Evolutionary conservation across 2,329 filamentous ascomycete species (phyloP).

Genomic region (Berkeleyomyces rouxiae): DNA sequence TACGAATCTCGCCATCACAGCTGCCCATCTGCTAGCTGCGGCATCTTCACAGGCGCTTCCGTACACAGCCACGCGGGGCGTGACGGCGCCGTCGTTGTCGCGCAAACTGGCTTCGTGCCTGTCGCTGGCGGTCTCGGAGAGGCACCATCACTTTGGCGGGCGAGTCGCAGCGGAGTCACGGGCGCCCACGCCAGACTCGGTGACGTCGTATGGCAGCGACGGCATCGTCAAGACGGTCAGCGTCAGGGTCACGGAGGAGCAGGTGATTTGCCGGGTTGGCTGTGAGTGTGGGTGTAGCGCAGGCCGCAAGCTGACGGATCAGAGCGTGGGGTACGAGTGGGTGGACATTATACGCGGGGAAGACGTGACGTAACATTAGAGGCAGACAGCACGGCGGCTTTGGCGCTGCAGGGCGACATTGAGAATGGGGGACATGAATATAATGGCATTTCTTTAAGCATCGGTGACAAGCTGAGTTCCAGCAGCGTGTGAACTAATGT

Average conservation of each 20-base stretch:
- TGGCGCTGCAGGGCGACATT: not conserved
- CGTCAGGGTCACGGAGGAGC: slow-evolving; percentile 13
- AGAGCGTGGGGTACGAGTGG: slow-evolving; percentile 1
- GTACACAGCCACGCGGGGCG: not conserved
- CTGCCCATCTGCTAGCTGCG: slow-evolving; percentile 21
- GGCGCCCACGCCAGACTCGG: not conserved
- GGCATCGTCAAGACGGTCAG: slow-evolving; percentile 13
- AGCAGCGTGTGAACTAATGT: not conserved
- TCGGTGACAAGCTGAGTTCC: not conserved
- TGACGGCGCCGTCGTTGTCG: slow-evolving; percentile 18
- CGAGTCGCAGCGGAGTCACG: not conserved
- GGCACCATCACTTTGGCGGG: not conserved
- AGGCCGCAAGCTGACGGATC: slow-evolving; percentile 4
- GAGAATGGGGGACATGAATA: not conserved
- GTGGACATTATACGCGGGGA: slow-evolving; percentile 2
- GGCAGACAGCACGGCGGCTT: no score
- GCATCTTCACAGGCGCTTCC: no score
- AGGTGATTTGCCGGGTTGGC: slow-evolving; percentile 2
- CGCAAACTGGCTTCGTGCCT: slow-evolving; percentile 23
- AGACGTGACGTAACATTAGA: not conserved
- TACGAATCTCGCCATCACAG: slow-evolving; percentile 23
- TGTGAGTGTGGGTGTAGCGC: slow-evolving; percentile 10
- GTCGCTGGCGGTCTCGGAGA: slow-evolving; percentile 20
- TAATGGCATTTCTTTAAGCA: not conserved
- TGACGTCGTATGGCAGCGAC: not conserved